phyloP scores from a whole-genome alignment of 2,329 filamentous ascomycete species.

The Talaromyces sp. region DNA sequence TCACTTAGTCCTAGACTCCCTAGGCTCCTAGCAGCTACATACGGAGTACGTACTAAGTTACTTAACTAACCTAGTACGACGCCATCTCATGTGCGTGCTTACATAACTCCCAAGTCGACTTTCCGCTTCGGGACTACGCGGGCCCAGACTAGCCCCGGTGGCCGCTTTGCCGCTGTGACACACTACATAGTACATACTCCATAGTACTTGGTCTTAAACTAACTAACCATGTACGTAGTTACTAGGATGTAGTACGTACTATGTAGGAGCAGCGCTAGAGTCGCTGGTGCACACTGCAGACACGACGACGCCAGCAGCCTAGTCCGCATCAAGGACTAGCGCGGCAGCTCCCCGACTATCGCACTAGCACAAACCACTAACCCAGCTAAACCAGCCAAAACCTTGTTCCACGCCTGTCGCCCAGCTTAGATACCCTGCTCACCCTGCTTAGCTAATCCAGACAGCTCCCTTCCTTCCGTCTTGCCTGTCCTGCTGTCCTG shows the following conservation, averaged over 20 bases:
- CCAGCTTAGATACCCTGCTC: too few species aligned
- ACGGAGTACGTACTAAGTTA: too few species aligned
- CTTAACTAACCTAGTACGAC: too few species aligned
- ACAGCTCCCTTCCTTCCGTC: not conserved
- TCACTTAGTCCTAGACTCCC: too few species aligned
- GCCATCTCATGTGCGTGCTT: slow-evolving; percentile 4
- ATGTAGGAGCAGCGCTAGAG: not conserved
- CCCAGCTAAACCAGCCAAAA: slow-evolving; percentile 8
- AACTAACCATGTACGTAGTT: too few species aligned
- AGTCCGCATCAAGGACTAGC: not conserved
- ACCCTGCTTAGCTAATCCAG: not conserved
- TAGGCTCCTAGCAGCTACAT: too few species aligned
- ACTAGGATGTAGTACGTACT: too few species aligned
- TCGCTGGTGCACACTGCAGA: not conserved
- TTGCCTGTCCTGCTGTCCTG: not conserved
- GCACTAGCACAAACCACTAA: not conserved
- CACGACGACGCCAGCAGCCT: not conserved
- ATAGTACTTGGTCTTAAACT: too few species aligned
- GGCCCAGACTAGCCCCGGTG: slow-evolving; percentile 7
- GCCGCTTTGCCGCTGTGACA: slow-evolving; percentile 7
- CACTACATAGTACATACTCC: too few species aligned
- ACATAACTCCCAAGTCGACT: not conserved
- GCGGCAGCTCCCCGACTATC: too few species aligned
- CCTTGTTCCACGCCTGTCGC: slow-evolving; percentile 1
- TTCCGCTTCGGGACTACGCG: not conserved